A percentile compares a stretch with the other conserved stretches of the same genome.
phyloP scores from a whole-genome alignment of 495 filamentous ascomycete genomes.

The Halenospora varia region DNA sequence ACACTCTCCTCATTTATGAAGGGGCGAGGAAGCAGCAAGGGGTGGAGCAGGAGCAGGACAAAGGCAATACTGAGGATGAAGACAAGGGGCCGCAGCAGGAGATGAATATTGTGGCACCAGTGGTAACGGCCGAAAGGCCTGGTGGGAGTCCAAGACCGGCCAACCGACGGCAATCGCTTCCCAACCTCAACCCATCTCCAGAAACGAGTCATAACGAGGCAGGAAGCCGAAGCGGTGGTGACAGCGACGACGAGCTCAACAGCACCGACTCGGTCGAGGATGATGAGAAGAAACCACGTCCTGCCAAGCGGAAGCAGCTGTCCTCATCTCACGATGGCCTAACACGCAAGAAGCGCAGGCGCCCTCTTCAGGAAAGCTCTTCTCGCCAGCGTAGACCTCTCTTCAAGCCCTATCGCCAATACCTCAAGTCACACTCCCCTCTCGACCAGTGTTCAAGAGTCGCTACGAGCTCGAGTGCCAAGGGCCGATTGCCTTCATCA shows the following conservation, averaged over 20 bases:
- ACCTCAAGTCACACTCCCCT: slow-evolving; percentile 9
- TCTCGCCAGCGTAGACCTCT: slow-evolving; percentile 4
- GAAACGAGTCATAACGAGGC: slow-evolving; percentile 5
- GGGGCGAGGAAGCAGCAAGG: slow-evolving; percentile 5
- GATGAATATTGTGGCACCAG: too few species aligned
- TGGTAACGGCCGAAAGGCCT: slow-evolving; percentile 2
- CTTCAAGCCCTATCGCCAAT: slow-evolving; percentile 8
- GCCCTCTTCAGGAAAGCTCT: slow-evolving; percentile 12
- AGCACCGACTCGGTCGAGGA: slow-evolving; percentile 3
- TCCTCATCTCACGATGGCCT: slow-evolving; percentile 11
- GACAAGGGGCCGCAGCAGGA: too few species aligned
- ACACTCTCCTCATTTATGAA: slow-evolving; percentile 2
- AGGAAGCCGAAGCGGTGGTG: slow-evolving; percentile 2
- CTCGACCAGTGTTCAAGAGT: slow-evolving; percentile 9
- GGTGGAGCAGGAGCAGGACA: slow-evolving; percentile 9
- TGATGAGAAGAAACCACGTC: slow-evolving; percentile 14
- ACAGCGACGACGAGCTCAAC: slow-evolving; percentile 12
- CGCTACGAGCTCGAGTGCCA: background rate
- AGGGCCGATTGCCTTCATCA: slow-evolving; percentile 7
- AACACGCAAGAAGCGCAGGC: slow-evolving; percentile 13
- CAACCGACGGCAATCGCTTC: background rate
- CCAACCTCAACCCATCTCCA: slow-evolving; percentile 5
- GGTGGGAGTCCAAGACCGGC: background rate
- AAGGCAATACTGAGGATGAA: too few species aligned
- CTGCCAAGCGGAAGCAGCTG: slow-evolving; percentile 14